A percentile compares a stretch with the other conserved stretches of the same genome.
phyloP scores from a whole-genome alignment of 2,329 filamentous ascomycete species.

The Calonectria pteridis region DNA sequence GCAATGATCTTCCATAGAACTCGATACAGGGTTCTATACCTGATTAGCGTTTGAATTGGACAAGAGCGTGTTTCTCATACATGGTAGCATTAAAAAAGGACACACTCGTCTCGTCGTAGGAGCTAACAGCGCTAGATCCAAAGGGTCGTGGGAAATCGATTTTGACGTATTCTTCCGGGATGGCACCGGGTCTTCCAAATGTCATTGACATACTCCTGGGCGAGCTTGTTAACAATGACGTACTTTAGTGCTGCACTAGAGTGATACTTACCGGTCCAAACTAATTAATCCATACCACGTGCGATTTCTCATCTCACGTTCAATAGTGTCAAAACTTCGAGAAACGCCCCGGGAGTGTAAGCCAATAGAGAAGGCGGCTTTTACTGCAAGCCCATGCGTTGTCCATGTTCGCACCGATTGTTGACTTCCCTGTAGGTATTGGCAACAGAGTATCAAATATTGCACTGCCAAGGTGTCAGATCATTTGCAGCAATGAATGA shows the following conservation, averaged over 20 bases:
- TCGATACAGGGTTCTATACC: conserved; percentile 21
- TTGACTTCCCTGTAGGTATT: conserved; percentile 67
- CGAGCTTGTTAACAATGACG: not conserved
- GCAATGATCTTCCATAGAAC: conserved; percentile 27
- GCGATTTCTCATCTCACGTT: conserved; percentile 61
- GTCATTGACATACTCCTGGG: conserved; percentile 34
- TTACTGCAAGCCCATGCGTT: conserved; percentile 64
- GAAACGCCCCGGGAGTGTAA: conserved; percentile 59
- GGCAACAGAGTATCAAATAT: conserved; percentile 60
- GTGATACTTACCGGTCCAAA: conserved; percentile 28
- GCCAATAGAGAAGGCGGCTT: conserved; percentile 63
- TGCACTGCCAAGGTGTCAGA: conserved; percentile 51
- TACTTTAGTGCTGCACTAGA: not conserved
- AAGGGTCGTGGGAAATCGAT: conserved; percentile 15
- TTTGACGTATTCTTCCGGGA: conserved; percentile 33
- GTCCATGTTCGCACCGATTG: conserved; percentile 67
- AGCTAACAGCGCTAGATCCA: not conserved
- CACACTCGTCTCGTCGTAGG: conserved; percentile 11
- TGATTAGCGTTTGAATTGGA: accelerated
- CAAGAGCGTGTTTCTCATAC: not conserved
- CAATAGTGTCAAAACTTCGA: conserved; percentile 51
- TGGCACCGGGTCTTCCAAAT: conserved; percentile 28
- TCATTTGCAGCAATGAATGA: not conserved
- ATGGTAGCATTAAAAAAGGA: conserved; percentile 32
- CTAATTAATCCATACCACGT: conserved; percentile 54